Evolutionary conservation across 108 stramenopile genomes (phyloP).

Genomic region (Skeletonema menzelii): DNA sequence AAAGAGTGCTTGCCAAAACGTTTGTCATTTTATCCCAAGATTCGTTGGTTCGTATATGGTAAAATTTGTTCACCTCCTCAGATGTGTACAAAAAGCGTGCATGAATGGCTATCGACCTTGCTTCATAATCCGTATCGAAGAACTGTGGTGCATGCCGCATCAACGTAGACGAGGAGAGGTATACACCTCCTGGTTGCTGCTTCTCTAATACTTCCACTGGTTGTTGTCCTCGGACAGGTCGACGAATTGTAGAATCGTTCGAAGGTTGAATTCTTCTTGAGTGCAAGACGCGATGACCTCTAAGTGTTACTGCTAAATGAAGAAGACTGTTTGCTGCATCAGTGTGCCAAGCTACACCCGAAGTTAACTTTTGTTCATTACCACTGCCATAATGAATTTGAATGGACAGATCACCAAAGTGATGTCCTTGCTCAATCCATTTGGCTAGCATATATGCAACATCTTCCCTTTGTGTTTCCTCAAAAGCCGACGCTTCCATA

Average conservation of each 20-base stretch:
- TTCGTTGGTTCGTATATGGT: constrained; percentile 12
- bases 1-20: constrained; percentile 22
- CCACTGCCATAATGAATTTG: constrained; percentile 28
- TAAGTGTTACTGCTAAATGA: constrained; percentile 33
- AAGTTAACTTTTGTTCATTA: constrained; percentile 31
- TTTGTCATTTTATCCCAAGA: constrained; percentile 22
- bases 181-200: constrained; percentile 21
- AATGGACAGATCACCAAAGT: constrained; percentile 34
- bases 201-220: constrained; percentile 15
- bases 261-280: constrained; percentile 9
- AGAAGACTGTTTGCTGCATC: constrained; percentile 32
- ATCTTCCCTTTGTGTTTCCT: constrained; percentile 13
- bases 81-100: constrained; percentile 32
- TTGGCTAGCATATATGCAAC: constrained; percentile 20
- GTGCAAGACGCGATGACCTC: constrained; percentile 30
- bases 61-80: constrained; percentile 20
- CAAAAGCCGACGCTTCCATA: constrained; percentile 2
- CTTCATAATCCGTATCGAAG: constrained; percentile 25
- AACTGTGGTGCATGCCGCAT: constrained; percentile 34
- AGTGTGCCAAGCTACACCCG: constrained; percentile 32
- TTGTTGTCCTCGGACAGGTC: neutral
- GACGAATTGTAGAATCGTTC: constrained; percentile 5
- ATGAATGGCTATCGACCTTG: constrained; percentile 26
- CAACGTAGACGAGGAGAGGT: constrained; percentile 22
- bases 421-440: constrained; percentile 28